Conservation (phyloP, 2,329 filamentous ascomycete genomes). For the Thielaviopsis punctulata region DNA sequence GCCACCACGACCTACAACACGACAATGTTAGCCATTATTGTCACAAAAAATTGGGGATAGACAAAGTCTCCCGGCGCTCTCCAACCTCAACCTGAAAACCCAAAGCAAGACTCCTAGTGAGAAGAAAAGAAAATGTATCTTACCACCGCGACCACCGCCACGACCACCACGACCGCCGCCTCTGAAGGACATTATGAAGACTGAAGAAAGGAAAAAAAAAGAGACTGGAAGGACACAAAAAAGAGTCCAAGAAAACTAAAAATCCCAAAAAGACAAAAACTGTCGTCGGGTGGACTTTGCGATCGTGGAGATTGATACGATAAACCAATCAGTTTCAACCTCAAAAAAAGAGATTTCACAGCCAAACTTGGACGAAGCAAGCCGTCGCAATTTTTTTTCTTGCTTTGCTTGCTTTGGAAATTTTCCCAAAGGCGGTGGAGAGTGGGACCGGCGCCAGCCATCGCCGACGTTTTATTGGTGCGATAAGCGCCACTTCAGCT, state of each 20-base stretch:
- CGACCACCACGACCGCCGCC: conserved; percentile 21
- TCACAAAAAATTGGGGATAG: background rate
- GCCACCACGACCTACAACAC: conserved; percentile 19
- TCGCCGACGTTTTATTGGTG: conserved; percentile 3
- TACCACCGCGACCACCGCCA: conserved; percentile 20
- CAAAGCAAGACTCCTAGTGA: background rate
- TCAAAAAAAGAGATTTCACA: conserved; percentile 1
- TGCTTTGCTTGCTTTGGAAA: conserved; percentile 3
- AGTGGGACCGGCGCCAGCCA: conserved; percentile 9
- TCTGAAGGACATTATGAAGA: conserved; percentile 23
- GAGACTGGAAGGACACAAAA: background rate
- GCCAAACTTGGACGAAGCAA: conserved; percentile 1
- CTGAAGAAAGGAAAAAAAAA: conserved; percentile 1
- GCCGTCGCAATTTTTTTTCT: conserved; percentile 12
- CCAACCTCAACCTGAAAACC: background rate
- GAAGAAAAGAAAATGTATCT: conserved; percentile 16
- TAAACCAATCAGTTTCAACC: conserved; percentile 4
- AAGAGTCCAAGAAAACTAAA: background rate
- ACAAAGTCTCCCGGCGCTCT: background rate
- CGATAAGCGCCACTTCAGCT: conserved; percentile 9
- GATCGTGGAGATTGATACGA: background rate
- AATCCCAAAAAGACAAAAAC: background rate
- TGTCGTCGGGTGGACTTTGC: background rate
- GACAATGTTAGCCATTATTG: conserved; percentile 1
- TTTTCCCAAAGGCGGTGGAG: conserved; percentile 10